Percentiles rank a stretch among this genome's conserved stretches.
Evolutionary conservation across 495 filamentous ascomycete species (phyloP).

Genomic region (Talaromyces borbonicus): DNA sequence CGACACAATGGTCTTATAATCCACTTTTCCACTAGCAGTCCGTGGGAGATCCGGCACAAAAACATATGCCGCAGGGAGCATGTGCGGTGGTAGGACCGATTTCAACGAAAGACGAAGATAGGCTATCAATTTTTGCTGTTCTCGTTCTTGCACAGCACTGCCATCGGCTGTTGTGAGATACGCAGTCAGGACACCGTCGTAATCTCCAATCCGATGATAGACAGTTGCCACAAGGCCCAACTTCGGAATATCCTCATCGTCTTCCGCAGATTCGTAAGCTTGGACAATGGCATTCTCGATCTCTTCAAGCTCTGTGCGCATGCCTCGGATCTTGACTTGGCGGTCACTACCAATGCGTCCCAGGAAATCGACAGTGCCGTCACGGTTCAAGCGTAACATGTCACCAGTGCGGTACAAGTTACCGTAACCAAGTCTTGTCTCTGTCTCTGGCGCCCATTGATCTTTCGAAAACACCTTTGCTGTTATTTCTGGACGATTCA

Average conservation of each 20-base stretch:
- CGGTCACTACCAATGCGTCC: constrained; percentile 34
- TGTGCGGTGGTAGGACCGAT: neutral
- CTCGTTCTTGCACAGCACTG: neutral
- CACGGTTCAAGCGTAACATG: constrained; percentile 12
- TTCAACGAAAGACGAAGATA: neutral
- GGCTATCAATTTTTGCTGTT: neutral
- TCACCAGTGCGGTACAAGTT: constrained; percentile 18
- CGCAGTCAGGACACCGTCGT: neutral
- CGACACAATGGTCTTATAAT: neutral
- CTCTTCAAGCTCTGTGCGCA: constrained; percentile 43
- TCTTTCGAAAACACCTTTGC: constrained; percentile 10
- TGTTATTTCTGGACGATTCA: constrained; percentile 18
- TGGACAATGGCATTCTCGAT: constrained; percentile 20
- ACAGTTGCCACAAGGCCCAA: neutral
- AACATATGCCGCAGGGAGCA: neutral
- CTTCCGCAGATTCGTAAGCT: neutral
- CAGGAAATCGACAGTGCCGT: constrained; percentile 24
- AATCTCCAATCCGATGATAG: neutral
- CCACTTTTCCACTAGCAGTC: constrained; percentile 2
- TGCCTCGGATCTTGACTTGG: constrained; percentile 42
- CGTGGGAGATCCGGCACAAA: neutral
- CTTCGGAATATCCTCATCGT: neutral
- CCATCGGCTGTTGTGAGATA: neutral
- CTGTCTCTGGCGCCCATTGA: neutral
- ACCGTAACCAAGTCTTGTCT: constrained; percentile 1